These are phyloP conservation scores for Cryphonectria parasitica DNA, from an alignment of 2,329 filamentous ascomycete genomes.

Conservation along the genomic window DNA sequence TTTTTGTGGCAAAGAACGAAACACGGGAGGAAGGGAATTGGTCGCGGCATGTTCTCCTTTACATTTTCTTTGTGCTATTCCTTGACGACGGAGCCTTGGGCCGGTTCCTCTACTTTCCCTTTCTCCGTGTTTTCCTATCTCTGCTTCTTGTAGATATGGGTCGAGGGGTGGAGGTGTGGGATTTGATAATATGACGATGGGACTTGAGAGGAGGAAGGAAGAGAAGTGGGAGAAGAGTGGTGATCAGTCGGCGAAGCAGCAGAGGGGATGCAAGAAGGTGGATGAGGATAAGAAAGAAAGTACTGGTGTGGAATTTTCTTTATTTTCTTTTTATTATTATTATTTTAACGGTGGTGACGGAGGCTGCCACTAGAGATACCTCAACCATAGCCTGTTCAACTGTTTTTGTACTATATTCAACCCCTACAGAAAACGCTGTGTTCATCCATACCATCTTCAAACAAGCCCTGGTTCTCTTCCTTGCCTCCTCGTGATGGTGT, in stretches of 20 bases:
- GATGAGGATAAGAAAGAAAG: neutral
- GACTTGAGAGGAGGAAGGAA: constrained; percentile 7
- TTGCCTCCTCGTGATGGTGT: neutral
- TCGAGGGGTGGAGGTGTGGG: constrained; percentile 16
- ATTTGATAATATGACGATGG: constrained; percentile 26
- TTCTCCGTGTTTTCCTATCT: constrained; percentile 33
- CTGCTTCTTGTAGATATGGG: constrained; percentile 33
- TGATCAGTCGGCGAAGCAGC: neutral
- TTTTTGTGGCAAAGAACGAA: constrained; percentile 26
- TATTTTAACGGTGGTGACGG: constrained; percentile 26
- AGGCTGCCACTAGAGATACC: constrained; percentile 30
- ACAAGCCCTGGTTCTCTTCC: neutral
- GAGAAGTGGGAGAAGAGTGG: neutral
- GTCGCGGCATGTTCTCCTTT: constrained; percentile 38
- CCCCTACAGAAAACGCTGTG: constrained; percentile 20
- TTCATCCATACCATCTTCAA: neutral
- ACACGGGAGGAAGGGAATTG: constrained; percentile 29
- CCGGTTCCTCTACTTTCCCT: constrained; percentile 30
- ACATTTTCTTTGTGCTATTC: constrained; percentile 36
- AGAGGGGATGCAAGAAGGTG: constrained; percentile 3
- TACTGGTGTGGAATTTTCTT: constrained; percentile 4
- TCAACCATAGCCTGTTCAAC: constrained; percentile 31
- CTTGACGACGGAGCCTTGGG: constrained; percentile 26
- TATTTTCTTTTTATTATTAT: neutral
- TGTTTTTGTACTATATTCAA: constrained; percentile 30